A percentile compares a stretch with the other conserved stretches of the same genome.
Conservation (phyloP, 2,329 filamentous ascomycete genomes). For the Fusarium sp. region DNA sequence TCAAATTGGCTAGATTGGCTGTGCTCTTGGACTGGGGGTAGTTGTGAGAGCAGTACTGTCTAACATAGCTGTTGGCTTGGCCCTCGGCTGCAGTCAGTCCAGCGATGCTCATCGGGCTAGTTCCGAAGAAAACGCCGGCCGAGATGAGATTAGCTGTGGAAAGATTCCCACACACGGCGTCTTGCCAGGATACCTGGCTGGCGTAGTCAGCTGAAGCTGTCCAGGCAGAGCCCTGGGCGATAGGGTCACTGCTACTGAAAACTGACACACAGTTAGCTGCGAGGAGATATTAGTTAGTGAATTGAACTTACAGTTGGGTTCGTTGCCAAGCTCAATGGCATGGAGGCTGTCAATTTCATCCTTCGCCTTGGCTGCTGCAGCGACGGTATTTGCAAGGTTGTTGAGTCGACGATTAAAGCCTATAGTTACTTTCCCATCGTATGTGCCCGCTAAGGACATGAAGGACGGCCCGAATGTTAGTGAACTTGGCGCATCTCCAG, state of each 20-base stretch:
- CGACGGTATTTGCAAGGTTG: background rate
- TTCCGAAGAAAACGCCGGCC: background rate
- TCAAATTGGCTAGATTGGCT: background rate
- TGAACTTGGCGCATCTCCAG: background rate
- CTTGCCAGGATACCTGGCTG: background rate
- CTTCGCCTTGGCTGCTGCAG: background rate
- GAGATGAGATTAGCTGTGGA: background rate
- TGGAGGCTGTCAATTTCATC: background rate
- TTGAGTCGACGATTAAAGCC: background rate
- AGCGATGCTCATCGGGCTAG: background rate
- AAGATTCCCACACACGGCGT: background rate
- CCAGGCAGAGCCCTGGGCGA: background rate
- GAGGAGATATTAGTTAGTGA: too few species aligned
- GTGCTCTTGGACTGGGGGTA: background rate
- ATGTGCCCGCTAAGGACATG: background rate
- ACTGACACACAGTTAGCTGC: background rate
- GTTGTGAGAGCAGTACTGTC: background rate
- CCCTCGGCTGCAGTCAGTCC: background rate
- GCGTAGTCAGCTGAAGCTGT: background rate
- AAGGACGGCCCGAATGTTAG: background rate
- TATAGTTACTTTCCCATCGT: rapidly evolving
- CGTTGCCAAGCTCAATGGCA: background rate
- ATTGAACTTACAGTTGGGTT: background rate
- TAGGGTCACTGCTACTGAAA: background rate
- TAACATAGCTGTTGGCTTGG: background rate